Conservation (phyloP, 352 stramenopile genomes). For the Plasmopara halstedii region DNA sequence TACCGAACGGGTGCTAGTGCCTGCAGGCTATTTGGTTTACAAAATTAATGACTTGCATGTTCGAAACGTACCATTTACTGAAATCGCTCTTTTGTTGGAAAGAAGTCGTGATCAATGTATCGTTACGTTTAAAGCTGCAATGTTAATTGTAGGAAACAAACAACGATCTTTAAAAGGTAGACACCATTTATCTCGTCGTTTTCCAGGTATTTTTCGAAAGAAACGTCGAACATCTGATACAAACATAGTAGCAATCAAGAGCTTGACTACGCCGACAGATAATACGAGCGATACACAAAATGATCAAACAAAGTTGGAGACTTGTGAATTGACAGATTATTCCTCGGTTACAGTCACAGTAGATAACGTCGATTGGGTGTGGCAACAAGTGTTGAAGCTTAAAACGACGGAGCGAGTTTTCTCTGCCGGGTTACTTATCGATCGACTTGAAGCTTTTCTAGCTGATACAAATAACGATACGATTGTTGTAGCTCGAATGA, state of each 20-base stretch:
- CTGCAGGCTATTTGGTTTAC: constrained; percentile 52
- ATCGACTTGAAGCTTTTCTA: constrained; percentile 60
- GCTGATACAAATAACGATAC: constrained; percentile 15
- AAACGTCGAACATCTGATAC: constrained; percentile 16
- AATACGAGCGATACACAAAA: constrained; percentile 1
- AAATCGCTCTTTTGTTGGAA: constrained; percentile 52
- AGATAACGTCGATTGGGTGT: constrained; percentile 60
- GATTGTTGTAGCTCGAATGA: constrained; percentile 12
- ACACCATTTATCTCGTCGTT: constrained; percentile 31
- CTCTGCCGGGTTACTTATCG: constrained; percentile 51
- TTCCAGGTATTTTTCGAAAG: constrained; percentile 43
- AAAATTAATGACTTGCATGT: constrained; percentile 60
- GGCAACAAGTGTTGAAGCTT: constrained; percentile 61
- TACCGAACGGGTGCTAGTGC: constrained; percentile 26
- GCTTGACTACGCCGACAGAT: constrained; percentile 11
- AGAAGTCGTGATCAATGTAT: constrained; percentile 34
- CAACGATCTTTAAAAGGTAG: constrained; percentile 4
- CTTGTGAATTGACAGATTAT: constrained; percentile 46
- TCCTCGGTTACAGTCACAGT: constrained; percentile 32
- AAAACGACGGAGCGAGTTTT: constrained; percentile 69
- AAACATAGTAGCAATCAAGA: constrained; percentile 16
- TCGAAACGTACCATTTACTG: constrained; percentile 40
- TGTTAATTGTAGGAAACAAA: constrained; percentile 29
- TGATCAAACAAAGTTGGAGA: neutral
- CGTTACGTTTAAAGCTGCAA: constrained; percentile 53